Percentiles rank a stretch among this genome's conserved stretches.
phyloP scores from a whole-genome alignment of 495 filamentous ascomycete genomes.

The Aspergillus heteromorphus region DNA sequence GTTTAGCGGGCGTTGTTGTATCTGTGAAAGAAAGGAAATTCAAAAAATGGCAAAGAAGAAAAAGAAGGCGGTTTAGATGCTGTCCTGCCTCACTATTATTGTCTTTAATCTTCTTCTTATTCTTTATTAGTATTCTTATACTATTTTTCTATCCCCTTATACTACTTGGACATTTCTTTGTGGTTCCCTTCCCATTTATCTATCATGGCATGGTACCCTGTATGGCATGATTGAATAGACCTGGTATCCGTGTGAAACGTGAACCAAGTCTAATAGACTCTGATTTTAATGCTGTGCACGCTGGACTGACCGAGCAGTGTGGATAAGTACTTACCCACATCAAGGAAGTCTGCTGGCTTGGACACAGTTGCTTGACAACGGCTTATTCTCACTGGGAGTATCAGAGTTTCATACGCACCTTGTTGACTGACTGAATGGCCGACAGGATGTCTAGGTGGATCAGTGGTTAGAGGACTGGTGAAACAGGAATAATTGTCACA shows the following conservation, averaged over 20 bases:
- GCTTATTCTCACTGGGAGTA: not conserved
- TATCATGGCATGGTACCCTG: too few species aligned
- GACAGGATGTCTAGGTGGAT: not conserved
- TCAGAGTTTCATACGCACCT: not conserved
- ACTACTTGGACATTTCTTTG: not conserved
- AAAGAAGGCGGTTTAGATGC: not conserved
- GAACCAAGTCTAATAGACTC: not conserved
- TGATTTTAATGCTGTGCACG: not conserved
- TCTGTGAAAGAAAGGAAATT: not conserved
- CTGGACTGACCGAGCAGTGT: not conserved
- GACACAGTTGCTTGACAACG: too few species aligned
- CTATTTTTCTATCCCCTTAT: not conserved
- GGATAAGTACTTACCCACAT: too few species aligned
- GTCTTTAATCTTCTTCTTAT: not conserved
- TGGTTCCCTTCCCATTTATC: not conserved
- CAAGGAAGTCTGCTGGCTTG: too few species aligned
- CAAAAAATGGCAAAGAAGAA: not conserved
- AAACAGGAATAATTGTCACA: not conserved
- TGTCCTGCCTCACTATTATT: not conserved
- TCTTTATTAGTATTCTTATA: not conserved
- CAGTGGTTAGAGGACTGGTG: not conserved
- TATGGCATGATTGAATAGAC: not conserved
- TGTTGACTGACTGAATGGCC: not conserved
- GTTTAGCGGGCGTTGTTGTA: slow-evolving; percentile 2
- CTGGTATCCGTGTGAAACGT: not conserved